These are phyloP conservation scores for Delphinella strobiligena DNA, from an alignment of 2,329 filamentous ascomycete species.

Conservation along the genomic window DNA sequence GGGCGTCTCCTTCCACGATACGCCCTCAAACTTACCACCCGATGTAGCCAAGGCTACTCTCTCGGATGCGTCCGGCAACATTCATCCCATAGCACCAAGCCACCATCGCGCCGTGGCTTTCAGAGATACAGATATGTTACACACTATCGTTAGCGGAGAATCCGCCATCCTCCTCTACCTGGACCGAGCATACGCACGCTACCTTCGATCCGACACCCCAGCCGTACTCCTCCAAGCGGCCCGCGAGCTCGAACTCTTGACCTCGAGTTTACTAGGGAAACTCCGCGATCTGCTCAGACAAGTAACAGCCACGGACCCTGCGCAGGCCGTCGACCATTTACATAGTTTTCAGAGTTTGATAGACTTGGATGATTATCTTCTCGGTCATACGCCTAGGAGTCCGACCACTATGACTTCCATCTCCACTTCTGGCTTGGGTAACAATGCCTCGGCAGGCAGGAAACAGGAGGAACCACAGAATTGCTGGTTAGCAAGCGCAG, in stretches of 20 bases:
- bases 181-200: slow-evolving; percentile 16
- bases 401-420: too few relatives aligned
- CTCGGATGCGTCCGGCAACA: too few relatives aligned
- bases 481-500: not conserved
- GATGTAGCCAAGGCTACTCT: too few relatives aligned
- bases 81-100: too few relatives aligned
- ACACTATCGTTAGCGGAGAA: slow-evolving; percentile 20
- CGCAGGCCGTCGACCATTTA: not conserved
- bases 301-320: not conserved
- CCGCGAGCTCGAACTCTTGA: slow-evolving; percentile 3
- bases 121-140: slow-evolving; percentile 22
- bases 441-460: not conserved
- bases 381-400: too few relatives aligned
- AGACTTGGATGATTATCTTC: not conserved
- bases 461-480: not conserved
- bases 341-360: not conserved
- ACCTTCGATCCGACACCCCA: slow-evolving; percentile 7
- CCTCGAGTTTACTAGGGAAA: not conserved
- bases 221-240: not conserved
- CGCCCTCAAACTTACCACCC: too few relatives aligned
- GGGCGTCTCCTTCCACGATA: too few relatives aligned
- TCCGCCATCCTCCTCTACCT: slow-evolving; percentile 22
- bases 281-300: not conserved
- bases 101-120: slow-evolving; percentile 17
- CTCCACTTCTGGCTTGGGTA: not conserved